phyloP scores from a whole-genome alignment of 2,329 filamentous ascomycete species.

The Tolypocladium endophyticum region DNA sequence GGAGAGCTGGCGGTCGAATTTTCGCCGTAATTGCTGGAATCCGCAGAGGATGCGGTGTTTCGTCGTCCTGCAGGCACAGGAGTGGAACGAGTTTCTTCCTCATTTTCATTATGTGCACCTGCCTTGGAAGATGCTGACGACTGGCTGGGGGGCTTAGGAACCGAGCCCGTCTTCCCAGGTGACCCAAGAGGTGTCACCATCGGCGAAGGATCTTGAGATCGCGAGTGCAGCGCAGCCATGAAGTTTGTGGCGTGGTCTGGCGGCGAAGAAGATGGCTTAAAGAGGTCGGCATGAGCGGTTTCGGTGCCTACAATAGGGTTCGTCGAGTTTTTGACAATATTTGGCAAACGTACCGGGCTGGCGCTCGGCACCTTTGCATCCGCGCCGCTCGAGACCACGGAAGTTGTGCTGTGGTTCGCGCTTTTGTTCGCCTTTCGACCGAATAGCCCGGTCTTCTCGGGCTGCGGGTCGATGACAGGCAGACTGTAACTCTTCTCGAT shows the following conservation, averaged over 20 bases:
- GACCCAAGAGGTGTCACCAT: conserved; percentile 28
- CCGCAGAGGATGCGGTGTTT: conserved; percentile 26
- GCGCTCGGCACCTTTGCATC: conserved; percentile 32
- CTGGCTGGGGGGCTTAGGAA: conserved; percentile 30
- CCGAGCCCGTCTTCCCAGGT: conserved; percentile 23
- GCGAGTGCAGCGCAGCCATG: conserved; percentile 59
- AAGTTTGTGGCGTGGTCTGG: conserved; percentile 50
- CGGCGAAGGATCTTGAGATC: conserved; percentile 46
- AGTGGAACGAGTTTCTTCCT: conserved; percentile 16
- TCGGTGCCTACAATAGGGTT: conserved; percentile 59
- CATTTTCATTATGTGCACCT: conserved; percentile 27
- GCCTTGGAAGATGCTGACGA: conserved; percentile 40
- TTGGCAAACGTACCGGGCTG: conserved; percentile 22
- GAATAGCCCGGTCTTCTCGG: conserved; percentile 32
- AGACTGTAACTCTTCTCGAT: conserved; percentile 47
- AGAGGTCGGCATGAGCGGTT: conserved; percentile 53
- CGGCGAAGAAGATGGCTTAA: conserved; percentile 43
- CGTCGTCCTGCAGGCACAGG: conserved; percentile 18
- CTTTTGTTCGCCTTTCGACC: conserved; percentile 35
- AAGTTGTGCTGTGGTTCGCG: conserved; percentile 16
- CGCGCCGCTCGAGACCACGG: conserved; percentile 36
- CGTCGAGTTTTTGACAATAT: conserved; percentile 35
- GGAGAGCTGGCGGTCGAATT: conserved; percentile 13
- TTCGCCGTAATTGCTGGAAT: conserved; percentile 15
- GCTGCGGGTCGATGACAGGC: conserved; percentile 28